Conservation (phyloP, 129 eudicot species). For the Centella asiatica region DNA sequence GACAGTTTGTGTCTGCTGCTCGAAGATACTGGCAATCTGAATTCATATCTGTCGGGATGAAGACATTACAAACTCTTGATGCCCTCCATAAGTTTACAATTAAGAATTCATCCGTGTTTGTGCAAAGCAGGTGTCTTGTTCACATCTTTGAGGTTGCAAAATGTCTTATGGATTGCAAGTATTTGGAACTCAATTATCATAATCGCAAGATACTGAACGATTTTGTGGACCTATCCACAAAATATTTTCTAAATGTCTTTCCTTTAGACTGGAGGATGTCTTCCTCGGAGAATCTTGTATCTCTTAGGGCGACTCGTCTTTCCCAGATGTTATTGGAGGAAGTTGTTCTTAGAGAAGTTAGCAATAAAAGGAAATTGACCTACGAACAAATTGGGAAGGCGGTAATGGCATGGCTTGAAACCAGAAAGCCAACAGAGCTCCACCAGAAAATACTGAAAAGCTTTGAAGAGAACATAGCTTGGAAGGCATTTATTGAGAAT, state of each 20-base stretch:
- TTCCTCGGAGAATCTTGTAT: constrained; percentile 22
- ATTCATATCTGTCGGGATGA: constrained; percentile 36
- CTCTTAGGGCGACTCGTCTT: constrained; percentile 30
- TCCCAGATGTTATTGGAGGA: constrained; percentile 41
- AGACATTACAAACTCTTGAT: constrained; percentile 37
- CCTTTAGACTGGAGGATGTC: constrained; percentile 50
- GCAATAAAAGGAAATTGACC: constrained; percentile 16
- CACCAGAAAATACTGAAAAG: constrained; percentile 10
- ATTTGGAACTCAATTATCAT: not conserved
- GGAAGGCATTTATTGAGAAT: constrained; percentile 32
- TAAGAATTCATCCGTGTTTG: constrained; percentile 18
- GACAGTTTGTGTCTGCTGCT: constrained; percentile 32
- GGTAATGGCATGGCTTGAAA: constrained; percentile 43
- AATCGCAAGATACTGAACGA: constrained; percentile 11
- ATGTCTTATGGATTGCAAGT: constrained; percentile 25
- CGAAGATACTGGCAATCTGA: constrained; percentile 41
- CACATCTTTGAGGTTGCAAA: constrained; percentile 39
- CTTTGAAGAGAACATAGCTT: constrained; percentile 9
- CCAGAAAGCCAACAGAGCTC: constrained; percentile 20
- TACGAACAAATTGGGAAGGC: constrained; percentile 46
- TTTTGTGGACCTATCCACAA: constrained; percentile 16
- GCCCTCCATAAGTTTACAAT: constrained; percentile 17
- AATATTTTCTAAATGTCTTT: constrained; percentile 32
- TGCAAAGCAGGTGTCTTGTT: constrained; percentile 28
- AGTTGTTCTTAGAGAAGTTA: constrained; percentile 18